phyloP scores from a whole-genome alignment of 352 stramenopile species.

The Thalassiosira mediterranea region DNA sequence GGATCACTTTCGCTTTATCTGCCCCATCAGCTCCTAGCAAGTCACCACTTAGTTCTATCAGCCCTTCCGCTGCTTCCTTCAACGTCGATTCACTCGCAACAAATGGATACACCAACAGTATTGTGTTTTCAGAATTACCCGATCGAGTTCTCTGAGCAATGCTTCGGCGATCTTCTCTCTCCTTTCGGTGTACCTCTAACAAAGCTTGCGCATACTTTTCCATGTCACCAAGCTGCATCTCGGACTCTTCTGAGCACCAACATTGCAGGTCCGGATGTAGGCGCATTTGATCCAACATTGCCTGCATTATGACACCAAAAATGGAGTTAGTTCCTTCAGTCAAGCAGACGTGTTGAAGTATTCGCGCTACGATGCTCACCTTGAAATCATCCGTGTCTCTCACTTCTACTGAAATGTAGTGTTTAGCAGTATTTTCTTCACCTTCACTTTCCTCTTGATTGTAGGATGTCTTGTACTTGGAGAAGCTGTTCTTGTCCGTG shows the following conservation, averaged over 20 bases:
- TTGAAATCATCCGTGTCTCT: slow-evolving; percentile 50
- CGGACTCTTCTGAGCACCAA: slow-evolving; percentile 20
- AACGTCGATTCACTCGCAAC: slow-evolving; percentile 42
- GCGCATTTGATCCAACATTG: slow-evolving; percentile 33
- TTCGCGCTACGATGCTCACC: slow-evolving; percentile 11
- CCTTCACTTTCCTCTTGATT: slow-evolving; percentile 28
- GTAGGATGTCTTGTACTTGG: slow-evolving; percentile 35
- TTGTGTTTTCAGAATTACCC: slow-evolving; percentile 32
- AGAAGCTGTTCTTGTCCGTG: slow-evolving; percentile 40
- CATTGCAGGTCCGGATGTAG: slow-evolving; percentile 5
- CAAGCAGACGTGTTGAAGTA: not conserved
- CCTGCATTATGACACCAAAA: not conserved
- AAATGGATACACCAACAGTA: slow-evolving; percentile 65
- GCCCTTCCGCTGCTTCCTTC: slow-evolving; percentile 12
- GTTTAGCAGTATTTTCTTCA: slow-evolving; percentile 25
- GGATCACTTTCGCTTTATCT: not conserved
- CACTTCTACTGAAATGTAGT: slow-evolving; percentile 63
- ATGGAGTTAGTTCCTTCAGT: not conserved
- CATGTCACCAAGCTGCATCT: slow-evolving; percentile 33
- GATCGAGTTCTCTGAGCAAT: slow-evolving; percentile 31
- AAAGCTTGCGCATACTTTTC: slow-evolving; percentile 50
- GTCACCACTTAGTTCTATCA: slow-evolving; percentile 48
- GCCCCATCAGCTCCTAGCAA: slow-evolving; percentile 24
- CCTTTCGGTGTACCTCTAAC: slow-evolving; percentile 37
- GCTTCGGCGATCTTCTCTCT: slow-evolving; percentile 27